Conservation (phyloP, 2,329 filamentous ascomycete species). For the Colletotrichum abscissum region DNA sequence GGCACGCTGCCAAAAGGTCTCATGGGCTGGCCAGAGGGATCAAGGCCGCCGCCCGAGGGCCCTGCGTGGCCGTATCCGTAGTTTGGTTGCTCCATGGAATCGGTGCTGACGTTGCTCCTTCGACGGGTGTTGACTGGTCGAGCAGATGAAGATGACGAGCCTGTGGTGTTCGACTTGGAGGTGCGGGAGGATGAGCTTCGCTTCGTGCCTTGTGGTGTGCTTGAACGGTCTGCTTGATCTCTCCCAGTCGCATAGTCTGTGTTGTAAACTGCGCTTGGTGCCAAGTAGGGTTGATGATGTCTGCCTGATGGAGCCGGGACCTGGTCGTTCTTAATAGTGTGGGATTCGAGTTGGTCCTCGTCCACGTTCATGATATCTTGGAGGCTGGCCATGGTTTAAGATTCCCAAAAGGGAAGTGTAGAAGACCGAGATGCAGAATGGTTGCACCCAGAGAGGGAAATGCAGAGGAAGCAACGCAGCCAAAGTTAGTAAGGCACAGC, state of each 20-base stretch:
- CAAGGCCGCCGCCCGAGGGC: slow-evolving; percentile 39
- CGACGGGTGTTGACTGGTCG: slow-evolving; percentile 43
- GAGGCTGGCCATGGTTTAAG: slow-evolving; percentile 63
- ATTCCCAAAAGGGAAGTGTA: slow-evolving; percentile 52
- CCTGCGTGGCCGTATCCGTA: slow-evolving; percentile 38
- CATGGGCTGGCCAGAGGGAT: slow-evolving; percentile 46
- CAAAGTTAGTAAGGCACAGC: slow-evolving; percentile 62
- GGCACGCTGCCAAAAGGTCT: slow-evolving; percentile 53
- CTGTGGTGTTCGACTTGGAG: slow-evolving; percentile 43
- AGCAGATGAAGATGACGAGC: slow-evolving; percentile 38
- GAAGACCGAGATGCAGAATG: slow-evolving; percentile 27
- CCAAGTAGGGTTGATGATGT: slow-evolving; percentile 44
- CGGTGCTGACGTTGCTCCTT: slow-evolving; percentile 59
- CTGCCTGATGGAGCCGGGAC: slow-evolving; percentile 47
- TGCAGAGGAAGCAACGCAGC: slow-evolving; percentile 41
- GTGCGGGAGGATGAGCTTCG: slow-evolving; percentile 47
- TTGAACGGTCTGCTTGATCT: slow-evolving; percentile 45
- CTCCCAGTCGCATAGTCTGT: slow-evolving; percentile 53
- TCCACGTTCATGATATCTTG: slow-evolving; percentile 68
- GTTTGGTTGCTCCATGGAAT: slow-evolving; percentile 59
- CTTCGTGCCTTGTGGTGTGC: slow-evolving; percentile 47
- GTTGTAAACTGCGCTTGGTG: slow-evolving; percentile 48
- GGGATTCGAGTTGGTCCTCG: slow-evolving; percentile 57
- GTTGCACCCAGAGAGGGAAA: slow-evolving; percentile 17
- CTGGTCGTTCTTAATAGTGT: slow-evolving; percentile 58